These are phyloP conservation scores for Suhomyces wounanorum DNA, from an alignment of 1,139 yeast species.

Conservation along the genomic window DNA sequence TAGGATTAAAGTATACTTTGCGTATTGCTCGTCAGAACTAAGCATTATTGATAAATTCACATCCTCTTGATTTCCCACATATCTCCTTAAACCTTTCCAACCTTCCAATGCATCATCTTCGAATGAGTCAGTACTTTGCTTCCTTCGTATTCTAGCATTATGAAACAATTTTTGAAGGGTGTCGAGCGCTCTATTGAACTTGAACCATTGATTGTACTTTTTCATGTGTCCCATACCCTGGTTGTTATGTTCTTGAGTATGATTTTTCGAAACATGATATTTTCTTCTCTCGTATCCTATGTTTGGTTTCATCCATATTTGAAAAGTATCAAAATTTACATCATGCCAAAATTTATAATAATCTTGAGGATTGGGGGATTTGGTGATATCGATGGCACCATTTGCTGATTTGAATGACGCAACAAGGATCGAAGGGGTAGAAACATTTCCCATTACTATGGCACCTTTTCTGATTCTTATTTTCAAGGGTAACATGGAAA, in stretches of 20 bases:
- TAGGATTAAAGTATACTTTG: slow-evolving; percentile 73
- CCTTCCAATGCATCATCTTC: slow-evolving; percentile 13
- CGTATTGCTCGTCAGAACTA: slow-evolving; percentile 66
- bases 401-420: slow-evolving; percentile 56
- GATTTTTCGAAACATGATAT: slow-evolving; percentile 10
- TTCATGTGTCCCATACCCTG: slow-evolving; percentile 18
- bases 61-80: slow-evolving; percentile 38
- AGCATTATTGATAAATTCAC: slow-evolving; percentile 34
- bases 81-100: slow-evolving; percentile 49
- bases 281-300: slow-evolving; percentile 46
- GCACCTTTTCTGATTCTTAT: slow-evolving; percentile 68
- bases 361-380: slow-evolving; percentile 55
- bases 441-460: slow-evolving; percentile 72
- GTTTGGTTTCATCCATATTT: slow-evolving; percentile 68
- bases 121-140: neutral
- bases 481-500: slow-evolving; percentile 59
- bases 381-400: slow-evolving; percentile 62
- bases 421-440: slow-evolving; percentile 73
- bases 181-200: slow-evolving; percentile 24
- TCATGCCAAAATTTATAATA: slow-evolving; percentile 49
- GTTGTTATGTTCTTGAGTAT: neutral
- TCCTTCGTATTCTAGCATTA: slow-evolving; percentile 3
- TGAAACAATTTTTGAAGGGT: slow-evolving; percentile 8
- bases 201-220: slow-evolving; percentile 27
- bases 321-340: slow-evolving; percentile 50